Evolutionary conservation across 257 asterid genomes (phyloP), one percentile per base, ranked within the genome.

Genomic region (Paulownia fortunei): DNA sequence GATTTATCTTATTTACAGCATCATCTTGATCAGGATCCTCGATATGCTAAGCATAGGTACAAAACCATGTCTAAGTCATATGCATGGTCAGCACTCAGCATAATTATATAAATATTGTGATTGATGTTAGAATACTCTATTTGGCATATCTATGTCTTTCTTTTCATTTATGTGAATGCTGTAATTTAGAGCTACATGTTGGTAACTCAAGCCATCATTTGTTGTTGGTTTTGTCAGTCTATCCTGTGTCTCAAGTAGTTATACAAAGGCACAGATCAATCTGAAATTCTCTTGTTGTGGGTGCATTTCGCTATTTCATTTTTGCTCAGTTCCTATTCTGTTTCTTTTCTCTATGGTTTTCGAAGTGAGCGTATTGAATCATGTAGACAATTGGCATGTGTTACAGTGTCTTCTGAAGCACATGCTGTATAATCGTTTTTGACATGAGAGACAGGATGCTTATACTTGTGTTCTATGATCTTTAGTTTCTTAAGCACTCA

Each of bases 11-110:
- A 93, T 82, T 86, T 96, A 80, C 98, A 93, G 73, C 80, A 87
- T 69, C 94, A 85, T 83, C 96, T 96, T 54, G 88, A 90, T 83
- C 90, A 92, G 85, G 99, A 96, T 88, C 97, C 99, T 72, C 92
- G 95, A 52, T 93, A 92, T 73, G 88, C 96, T 44, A 96, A 90
- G 82, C 82, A 88, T 82, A 90, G 97, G 99, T 93, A 78, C 24
- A 77, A 15, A 58, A 54, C 27, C 11, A 9, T 55, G 79, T 60
- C 36, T 54, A 55, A 46, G 61, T 51, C 49, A 46, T 76, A n/a
- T 63, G 44, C 39, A 71, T 76, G 46, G 55, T 23, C 51, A 34
- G 26, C 44, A 65, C n/a, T 54, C 24, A 61, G 56, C 73, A 21
- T 61, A 41, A n/a, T 60, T 21, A 49, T 30, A 44, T 36, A 58